A percentile compares a stretch with the other conserved stretches of the same genome.
phyloP scores from a whole-genome alignment of 1,284 basidiomycete species.

The Bondarzewia mesenterica region DNA sequence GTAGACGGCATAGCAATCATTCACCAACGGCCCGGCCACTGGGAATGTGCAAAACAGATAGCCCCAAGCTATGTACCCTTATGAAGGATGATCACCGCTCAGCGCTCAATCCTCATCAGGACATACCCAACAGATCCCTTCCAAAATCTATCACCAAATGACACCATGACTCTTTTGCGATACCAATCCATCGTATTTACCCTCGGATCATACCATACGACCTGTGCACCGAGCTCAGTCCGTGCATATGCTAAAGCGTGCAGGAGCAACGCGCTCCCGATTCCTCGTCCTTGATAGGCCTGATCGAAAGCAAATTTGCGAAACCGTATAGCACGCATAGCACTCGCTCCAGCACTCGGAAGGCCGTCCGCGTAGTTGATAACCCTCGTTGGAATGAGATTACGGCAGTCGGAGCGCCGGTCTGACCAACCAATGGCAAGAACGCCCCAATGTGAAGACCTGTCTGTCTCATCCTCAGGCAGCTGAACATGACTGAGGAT shows the following conservation, averaged over 20 bases:
- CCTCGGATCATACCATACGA: constrained; percentile 54
- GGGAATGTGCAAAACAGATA: neutral
- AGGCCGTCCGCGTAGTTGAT: constrained; percentile 12
- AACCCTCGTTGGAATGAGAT: constrained; percentile 45
- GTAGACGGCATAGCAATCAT: too few species aligned
- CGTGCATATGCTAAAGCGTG: constrained; percentile 31
- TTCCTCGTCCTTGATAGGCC: constrained; percentile 37
- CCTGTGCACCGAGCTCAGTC: constrained; percentile 26
- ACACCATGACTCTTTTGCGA: constrained; percentile 37
- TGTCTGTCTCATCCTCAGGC: constrained; percentile 37
- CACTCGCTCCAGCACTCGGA: neutral
- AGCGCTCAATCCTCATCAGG: constrained; percentile 28
- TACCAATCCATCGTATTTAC: constrained; percentile 41
- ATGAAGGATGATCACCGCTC: neutral
- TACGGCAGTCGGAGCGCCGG: constrained; percentile 33
- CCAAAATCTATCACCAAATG: constrained; percentile 41
- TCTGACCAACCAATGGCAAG: constrained; percentile 17
- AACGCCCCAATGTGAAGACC: constrained; percentile 52
- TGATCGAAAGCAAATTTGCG: constrained; percentile 53
- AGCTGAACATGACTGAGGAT: constrained; percentile 41
- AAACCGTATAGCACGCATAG: constrained; percentile 37
- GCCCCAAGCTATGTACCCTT: neutral
- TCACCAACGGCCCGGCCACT: too few species aligned
- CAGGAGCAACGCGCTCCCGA: constrained; percentile 40
- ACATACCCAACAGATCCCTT: constrained; percentile 47